These are phyloP conservation scores for Lachnellula suecica DNA, from an alignment of 2,329 filamentous ascomycete genomes.

Conservation along the genomic window DNA sequence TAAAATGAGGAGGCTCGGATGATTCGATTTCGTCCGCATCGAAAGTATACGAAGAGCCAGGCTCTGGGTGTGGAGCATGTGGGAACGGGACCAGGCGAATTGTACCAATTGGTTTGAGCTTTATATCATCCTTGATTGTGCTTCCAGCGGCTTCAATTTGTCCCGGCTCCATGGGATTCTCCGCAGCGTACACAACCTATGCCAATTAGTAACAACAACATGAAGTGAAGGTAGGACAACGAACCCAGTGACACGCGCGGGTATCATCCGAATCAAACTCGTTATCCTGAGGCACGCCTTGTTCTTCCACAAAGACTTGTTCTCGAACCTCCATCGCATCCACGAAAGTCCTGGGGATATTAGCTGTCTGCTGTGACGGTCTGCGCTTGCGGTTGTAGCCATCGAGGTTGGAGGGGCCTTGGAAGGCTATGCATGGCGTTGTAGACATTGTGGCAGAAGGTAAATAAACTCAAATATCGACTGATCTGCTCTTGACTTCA, in stretches of 20 bases:
- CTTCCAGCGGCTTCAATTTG: conserved; percentile 43
- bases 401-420: conserved; percentile 46
- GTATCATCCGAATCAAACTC: conserved; percentile 82
- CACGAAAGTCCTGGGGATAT: conserved; percentile 55
- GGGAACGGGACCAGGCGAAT: conserved; percentile 60
- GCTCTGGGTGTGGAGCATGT: conserved; percentile 54
- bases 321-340: conserved; percentile 64
- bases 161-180: conserved; percentile 48
- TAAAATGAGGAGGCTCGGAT: conserved; percentile 16
- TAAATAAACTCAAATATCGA: too few species aligned
- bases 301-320: conserved; percentile 60
- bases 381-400: conserved; percentile 43
- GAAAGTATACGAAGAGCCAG: conserved; percentile 34
- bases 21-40: conserved; percentile 20
- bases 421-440: conserved; percentile 31
- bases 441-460: conserved; percentile 22
- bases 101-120: conserved; percentile 30
- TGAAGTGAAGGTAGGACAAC: neutral
- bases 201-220: neutral
- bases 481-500: too few species aligned
- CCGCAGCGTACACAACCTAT: conserved; percentile 62
- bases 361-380: conserved; percentile 43
- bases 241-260: conserved; percentile 80
- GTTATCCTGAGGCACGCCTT: conserved; percentile 57
- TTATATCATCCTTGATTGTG: conserved; percentile 42